Conservation (phyloP, 805 yeast genomes). For the Vanderwaltozyma tropicalis region DNA sequence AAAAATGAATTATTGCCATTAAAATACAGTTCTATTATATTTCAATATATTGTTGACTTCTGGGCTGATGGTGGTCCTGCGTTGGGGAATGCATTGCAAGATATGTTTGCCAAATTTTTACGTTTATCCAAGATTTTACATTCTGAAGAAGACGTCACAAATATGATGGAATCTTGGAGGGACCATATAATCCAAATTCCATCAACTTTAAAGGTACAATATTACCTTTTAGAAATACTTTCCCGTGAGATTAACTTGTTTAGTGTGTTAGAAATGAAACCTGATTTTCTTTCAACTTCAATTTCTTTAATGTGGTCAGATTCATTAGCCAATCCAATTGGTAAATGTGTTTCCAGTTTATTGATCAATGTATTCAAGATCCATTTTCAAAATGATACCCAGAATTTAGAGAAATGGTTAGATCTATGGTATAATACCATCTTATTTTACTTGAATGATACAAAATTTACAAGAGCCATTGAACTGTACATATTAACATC, state of each 20-base stretch:
- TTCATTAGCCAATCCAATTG: slow-evolving; percentile 55
- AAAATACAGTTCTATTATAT: slow-evolving; percentile 28
- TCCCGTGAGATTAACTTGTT: slow-evolving; percentile 38
- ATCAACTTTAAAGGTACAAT: slow-evolving; percentile 46
- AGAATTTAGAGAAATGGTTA: slow-evolving; percentile 33
- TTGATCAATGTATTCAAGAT: slow-evolving; percentile 29
- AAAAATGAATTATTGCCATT: slow-evolving; percentile 9
- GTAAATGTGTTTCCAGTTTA: slow-evolving; percentile 42
- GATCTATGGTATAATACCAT: slow-evolving; percentile 40
- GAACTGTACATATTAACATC: slow-evolving; percentile 53
- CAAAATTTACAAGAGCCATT: slow-evolving; percentile 35
- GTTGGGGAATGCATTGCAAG: slow-evolving; percentile 55
- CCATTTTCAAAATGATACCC: slow-evolving; percentile 13
- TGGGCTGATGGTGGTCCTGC: slow-evolving; percentile 68
- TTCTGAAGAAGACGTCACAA: slow-evolving; percentile 9
- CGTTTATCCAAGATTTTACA: slow-evolving; percentile 28
- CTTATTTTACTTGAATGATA: slow-evolving; percentile 26
- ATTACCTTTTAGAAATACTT: slow-evolving; percentile 48
- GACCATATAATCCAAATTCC: slow-evolving; percentile 34
- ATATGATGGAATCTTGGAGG: slow-evolving; percentile 37
- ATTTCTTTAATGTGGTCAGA: slow-evolving; percentile 41
- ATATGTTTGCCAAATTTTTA: slow-evolving; percentile 46
- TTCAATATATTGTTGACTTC: slow-evolving; percentile 50
- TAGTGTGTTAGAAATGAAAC: slow-evolving; percentile 33
- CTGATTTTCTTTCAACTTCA: slow-evolving; percentile 39